Evolutionary conservation across 2,329 filamentous ascomycete species (phyloP), one percentile per base, ranked within the genome.

Genomic region (Neopestalotiopsis rosae): DNA sequence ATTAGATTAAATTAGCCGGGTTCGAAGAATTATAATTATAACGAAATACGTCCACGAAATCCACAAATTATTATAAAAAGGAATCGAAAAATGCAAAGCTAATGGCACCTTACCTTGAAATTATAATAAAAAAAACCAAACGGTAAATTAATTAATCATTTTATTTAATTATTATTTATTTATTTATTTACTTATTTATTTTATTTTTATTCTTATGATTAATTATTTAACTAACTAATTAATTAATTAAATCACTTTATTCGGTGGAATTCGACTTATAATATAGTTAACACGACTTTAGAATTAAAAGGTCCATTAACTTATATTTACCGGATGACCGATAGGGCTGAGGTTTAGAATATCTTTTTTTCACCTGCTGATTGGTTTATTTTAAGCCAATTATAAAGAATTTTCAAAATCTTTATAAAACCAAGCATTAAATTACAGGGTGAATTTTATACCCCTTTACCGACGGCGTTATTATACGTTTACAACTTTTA

Each of bases 1-100:
- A 2, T 62, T 32, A 63, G 28, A n/a, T 63, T 38, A 42, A 63
- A 63, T 63, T 63, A 63, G 40, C 40, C 61, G 61, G 40, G 61
- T 38, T 63, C 34, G 61, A 62, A 9, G 20, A 62, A 38, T 38
- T 38, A 3, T 3, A 6, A 3, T 38, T 38, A 6, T 6, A 38
- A 38, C 34, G 9, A 38, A 38, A 38, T 38, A 38, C 9, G 9
- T 9, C 5, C 5, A 9, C 34, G 34, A 38, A 38, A 38, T 38
- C 9, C 5, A 38, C 3, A 38, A 38, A 38, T 38, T 3, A 38
- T 38, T 38, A 38, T 6, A 3, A 38, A 38, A 38, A 38, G 34
- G 34, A 38, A 38, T 38, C 9, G 5, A 38, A 38, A 65, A 52
- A 65, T 5, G 20, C 3, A 65, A 63, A 63, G 38, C 14, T 12